phyloP scores from a whole-genome alignment of 2,329 filamentous ascomycete genomes.

The Westerdykella ornata region DNA sequence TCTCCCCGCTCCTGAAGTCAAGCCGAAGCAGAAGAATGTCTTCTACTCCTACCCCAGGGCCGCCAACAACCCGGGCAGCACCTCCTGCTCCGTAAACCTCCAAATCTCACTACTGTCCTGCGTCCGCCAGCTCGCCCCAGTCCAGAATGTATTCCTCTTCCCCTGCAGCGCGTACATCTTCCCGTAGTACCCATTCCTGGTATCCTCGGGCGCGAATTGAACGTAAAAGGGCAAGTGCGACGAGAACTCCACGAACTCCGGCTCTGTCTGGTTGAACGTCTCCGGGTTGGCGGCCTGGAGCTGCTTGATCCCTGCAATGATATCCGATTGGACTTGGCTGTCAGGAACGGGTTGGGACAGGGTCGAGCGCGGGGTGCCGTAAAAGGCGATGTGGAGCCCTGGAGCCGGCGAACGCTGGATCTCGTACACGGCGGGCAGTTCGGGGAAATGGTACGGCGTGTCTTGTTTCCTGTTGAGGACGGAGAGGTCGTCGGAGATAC shows the following conservation, averaged over 20 bases:
- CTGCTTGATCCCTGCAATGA: conserved; percentile 12
- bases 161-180: conserved; percentile 21
- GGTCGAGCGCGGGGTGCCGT: conserved; percentile 6
- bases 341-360: conserved; percentile 1
- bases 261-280: conserved; percentile 3
- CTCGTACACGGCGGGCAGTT: conserved; percentile 26
- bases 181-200: conserved; percentile 14
- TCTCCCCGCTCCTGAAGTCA: too few species aligned
- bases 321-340: conserved; percentile 11
- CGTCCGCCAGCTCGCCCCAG: conserved; percentile 13
- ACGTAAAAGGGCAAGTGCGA: conserved; percentile 23
- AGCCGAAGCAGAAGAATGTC: too few species aligned
- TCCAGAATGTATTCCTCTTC: conserved; percentile 16
- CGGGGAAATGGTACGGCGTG: conserved; percentile 25
- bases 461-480: conserved; percentile 23
- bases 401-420: conserved; percentile 13
- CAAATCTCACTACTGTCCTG: conserved; percentile 17
- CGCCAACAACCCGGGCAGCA: conserved; percentile 30
- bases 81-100: conserved; percentile 30
- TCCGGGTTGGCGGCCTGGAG: conserved; percentile 9
- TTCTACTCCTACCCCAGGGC: conserved; percentile 5
- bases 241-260: conserved; percentile 15
- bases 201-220: conserved; percentile 7
- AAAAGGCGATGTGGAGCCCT: conserved; percentile 13
- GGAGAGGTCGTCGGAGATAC: conserved; percentile 21